These are phyloP conservation scores for Penicillium brevicompactum DNA, from an alignment of 2,329 filamentous ascomycete species.

Conservation along the genomic window DNA sequence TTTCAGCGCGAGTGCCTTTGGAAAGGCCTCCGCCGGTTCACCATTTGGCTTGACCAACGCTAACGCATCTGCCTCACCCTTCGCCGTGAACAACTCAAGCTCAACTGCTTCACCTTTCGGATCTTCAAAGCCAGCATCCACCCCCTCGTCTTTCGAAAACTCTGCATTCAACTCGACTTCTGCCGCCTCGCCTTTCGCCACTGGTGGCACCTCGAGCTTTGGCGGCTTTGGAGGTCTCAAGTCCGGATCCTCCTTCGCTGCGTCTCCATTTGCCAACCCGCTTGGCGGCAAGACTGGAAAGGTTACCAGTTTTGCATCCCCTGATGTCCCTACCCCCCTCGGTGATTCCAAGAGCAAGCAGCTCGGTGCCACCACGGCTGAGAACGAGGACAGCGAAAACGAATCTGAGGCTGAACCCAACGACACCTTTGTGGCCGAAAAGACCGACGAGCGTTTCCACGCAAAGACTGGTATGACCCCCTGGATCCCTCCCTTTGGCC, in stretches of 20 bases:
- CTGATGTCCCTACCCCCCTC: slow-evolving; percentile 51
- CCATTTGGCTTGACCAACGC: neutral
- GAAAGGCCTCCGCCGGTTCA: slow-evolving; percentile 35
- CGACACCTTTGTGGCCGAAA: slow-evolving; percentile 47
- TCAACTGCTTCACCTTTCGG: neutral
- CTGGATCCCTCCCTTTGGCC: neutral
- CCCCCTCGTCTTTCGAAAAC: slow-evolving; percentile 1
- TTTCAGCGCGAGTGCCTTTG: slow-evolving; percentile 42
- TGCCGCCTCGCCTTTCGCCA: slow-evolving; percentile 44
- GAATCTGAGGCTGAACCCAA: slow-evolving; percentile 54
- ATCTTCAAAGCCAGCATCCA: neutral
- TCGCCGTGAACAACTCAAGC: neutral
- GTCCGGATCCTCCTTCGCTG: slow-evolving; percentile 31
- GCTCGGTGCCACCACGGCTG: slow-evolving; percentile 71
- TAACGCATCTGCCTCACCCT: neutral
- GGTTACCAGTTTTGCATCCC: slow-evolving; percentile 71
- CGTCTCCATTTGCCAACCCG: slow-evolving; percentile 40
- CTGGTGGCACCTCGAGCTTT: slow-evolving; percentile 43
- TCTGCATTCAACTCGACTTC: slow-evolving; percentile 12
- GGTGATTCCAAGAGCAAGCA: slow-evolving; percentile 55
- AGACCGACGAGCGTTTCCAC: slow-evolving; percentile 52
- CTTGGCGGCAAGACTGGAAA: slow-evolving; percentile 46
- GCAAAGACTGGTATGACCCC: slow-evolving; percentile 65
- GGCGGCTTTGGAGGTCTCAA: slow-evolving; percentile 40
- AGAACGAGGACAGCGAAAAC: slow-evolving; percentile 49